Evolutionary conservation across 2,329 filamentous ascomycete genomes (phyloP).

Genomic region (Diplodia mutila): DNA sequence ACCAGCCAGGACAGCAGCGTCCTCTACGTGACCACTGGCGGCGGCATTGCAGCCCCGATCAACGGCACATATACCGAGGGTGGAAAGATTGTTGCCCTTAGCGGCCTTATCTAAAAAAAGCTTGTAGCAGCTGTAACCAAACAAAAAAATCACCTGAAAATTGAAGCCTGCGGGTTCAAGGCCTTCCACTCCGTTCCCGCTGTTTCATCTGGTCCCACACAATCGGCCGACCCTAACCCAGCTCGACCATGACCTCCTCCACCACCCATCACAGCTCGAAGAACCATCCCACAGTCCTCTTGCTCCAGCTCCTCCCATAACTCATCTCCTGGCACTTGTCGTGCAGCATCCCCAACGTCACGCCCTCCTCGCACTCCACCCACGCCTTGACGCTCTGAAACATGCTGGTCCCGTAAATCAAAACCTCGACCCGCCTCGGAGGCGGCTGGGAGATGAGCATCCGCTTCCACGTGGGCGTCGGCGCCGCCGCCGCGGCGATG

Average conservation of each 20-base stretch:
- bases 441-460: slow-evolving; percentile 24
- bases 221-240: slow-evolving; percentile 28
- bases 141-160: slow-evolving; percentile 38
- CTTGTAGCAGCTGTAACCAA: slow-evolving; percentile 36
- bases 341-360: slow-evolving; percentile 16
- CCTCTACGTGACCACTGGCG: slow-evolving; percentile 35
- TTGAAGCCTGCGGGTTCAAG: background rate
- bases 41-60: slow-evolving; percentile 29
- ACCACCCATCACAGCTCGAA: slow-evolving; percentile 31
- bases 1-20: slow-evolving; percentile 28
- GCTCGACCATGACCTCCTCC: slow-evolving; percentile 31
- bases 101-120: slow-evolving; percentile 25
- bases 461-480: slow-evolving; percentile 8
- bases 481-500: background rate
- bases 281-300: slow-evolving; percentile 21
- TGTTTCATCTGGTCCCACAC: slow-evolving; percentile 37
- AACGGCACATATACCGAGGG: slow-evolving; percentile 33
- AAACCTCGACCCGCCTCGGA: slow-evolving; percentile 21
- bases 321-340: background rate
- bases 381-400: slow-evolving; percentile 12
- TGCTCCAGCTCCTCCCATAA: background rate
- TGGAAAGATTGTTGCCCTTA: slow-evolving; percentile 32
- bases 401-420: background rate
- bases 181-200: background rate
- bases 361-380: slow-evolving; percentile 15